Base-by-base conservation (phyloP, 2,329 filamentous ascomycete genomes). In the Diaporthe sp. region DNA sequence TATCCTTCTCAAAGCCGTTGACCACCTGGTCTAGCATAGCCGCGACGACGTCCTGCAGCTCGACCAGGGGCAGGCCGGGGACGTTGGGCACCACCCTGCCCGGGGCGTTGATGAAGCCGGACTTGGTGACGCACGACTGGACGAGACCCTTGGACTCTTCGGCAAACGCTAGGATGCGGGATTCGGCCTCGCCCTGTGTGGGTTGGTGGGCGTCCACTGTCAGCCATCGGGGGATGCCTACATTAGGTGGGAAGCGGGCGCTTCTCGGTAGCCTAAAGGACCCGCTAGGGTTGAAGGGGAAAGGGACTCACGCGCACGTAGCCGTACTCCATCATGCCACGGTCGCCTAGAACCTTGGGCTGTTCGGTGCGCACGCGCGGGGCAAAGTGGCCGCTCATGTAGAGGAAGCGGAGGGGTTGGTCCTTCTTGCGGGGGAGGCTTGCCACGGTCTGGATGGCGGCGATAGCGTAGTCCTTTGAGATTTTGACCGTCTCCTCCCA, bases 1-100 rank as follows among this genome's bases (percentile, higher is more conserved):
- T 82, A 1, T 89, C 87, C 77, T 86, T 86, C 61, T 86, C 84
- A 52, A 88, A 84, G 0, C 88, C 87, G 40, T 84, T 80, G 1
- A 86, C 61, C 0, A 82, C 84, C 74, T 87, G 85, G 22, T 87
- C 80, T 12, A 90, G 58, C 78, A 90, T 77, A 0, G 84, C 84
- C 0, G 85, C 83, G 0, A 85, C 80, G 1, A 86, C 75, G n/a
- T 68, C 42, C 30, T 35, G 22, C 42, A 69, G 35, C 8, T 78
- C 76, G 17, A 71, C 50, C 13, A 25, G 42, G 9, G 60, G 60
- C 7, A 75, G 50, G 9, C 60, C 58, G 2, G 68, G 47, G 3
- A 72, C 40, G 3, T 60, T 68, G 13, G 55, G 73, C 28, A 38
- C 30, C n/a, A 54, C 52, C 28, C 28, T 52, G 2, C 81, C 80